Conservation (phyloP, 2,329 filamentous ascomycete genomes). For the Neofusicoccum kwambonambiense region DNA sequence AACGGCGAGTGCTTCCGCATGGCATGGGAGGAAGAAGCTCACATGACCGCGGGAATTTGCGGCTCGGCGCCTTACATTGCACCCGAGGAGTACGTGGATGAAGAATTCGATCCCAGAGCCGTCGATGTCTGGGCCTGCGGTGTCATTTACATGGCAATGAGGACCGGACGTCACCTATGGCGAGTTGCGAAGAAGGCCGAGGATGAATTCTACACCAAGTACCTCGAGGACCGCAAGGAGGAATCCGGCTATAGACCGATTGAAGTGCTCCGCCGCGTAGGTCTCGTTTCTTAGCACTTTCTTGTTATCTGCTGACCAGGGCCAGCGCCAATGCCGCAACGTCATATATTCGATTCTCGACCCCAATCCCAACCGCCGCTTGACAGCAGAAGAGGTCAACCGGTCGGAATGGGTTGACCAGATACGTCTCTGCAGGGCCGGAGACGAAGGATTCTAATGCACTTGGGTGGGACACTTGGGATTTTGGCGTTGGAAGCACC, state of each 20-base stretch:
- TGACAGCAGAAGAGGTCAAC: conserved; percentile 93
- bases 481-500: conserved; percentile 12
- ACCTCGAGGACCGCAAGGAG: conserved; percentile 86
- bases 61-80: conserved; percentile 97
- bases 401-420: conserved; percentile 99
- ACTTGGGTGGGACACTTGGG: conserved; percentile 16
- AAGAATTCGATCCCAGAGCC: conserved; percentile 95
- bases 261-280: conserved; percentile 89
- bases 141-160: conserved; percentile 99
- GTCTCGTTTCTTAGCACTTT: neutral
- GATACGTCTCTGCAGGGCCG: conserved; percentile 94
- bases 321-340: conserved; percentile 89
- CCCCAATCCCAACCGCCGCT: conserved; percentile 85
- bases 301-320: conserved; percentile 20
- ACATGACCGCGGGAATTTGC: conserved; percentile 96
- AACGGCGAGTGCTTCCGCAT: conserved; percentile 99
- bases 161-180: conserved; percentile 93
- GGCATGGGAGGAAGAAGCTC: conserved; percentile 98
- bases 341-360: conserved; percentile 99
- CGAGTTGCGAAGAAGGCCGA: conserved; percentile 95
- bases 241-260: conserved; percentile 97
- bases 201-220: conserved; percentile 94
- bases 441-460: conserved; percentile 83
- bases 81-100: conserved; percentile 92
- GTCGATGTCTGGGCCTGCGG: conserved; percentile 98